phyloP scores from a whole-genome alignment of 2,329 filamentous ascomycete genomes.

The Aspergillus sp. region DNA sequence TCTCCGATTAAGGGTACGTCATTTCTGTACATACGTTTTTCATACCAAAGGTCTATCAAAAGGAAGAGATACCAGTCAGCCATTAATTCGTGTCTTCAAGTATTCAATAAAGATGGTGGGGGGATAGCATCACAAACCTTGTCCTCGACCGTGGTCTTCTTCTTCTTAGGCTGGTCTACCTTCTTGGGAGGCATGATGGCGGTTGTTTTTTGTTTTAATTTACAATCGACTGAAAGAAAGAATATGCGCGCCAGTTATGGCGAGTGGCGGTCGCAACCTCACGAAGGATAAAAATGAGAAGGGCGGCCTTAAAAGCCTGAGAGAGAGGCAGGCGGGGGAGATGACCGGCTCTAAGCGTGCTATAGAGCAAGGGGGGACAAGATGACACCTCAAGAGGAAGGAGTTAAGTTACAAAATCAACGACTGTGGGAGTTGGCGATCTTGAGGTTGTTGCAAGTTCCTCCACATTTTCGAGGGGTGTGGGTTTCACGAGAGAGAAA shows the following conservation, averaged over 20 bases:
- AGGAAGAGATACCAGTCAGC: conserved; percentile 11
- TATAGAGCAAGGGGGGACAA: no score
- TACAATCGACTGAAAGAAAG: conserved; percentile 4
- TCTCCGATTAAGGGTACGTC: conserved; percentile 1
- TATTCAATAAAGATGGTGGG: conserved; percentile 1
- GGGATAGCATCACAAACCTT: conserved; percentile 46
- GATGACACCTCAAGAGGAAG: not conserved
- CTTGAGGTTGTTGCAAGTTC: conserved; percentile 6
- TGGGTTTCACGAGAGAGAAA: conserved; percentile 8
- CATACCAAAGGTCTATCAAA: conserved; percentile 84
- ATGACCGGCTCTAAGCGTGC: no score
- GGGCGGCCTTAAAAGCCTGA: no score
- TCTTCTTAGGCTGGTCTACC: conserved; percentile 42
- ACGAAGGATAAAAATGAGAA: no score
- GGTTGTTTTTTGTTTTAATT: conserved; percentile 10
- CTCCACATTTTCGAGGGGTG: conserved; percentile 30
- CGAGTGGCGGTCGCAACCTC: not conserved
- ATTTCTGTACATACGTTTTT: conserved; percentile 63
- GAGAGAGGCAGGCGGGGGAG: no score
- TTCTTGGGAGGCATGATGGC: conserved; percentile 47
- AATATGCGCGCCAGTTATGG: conserved; percentile 11
- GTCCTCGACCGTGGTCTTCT: conserved; percentile 65
- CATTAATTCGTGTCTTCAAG: not conserved
- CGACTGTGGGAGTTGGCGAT: conserved; percentile 1
- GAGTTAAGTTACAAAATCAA: not conserved